Base-by-base conservation (phyloP, 371 early-diverging fungal species). In the Syncephalastrum contaminatum region DNA sequence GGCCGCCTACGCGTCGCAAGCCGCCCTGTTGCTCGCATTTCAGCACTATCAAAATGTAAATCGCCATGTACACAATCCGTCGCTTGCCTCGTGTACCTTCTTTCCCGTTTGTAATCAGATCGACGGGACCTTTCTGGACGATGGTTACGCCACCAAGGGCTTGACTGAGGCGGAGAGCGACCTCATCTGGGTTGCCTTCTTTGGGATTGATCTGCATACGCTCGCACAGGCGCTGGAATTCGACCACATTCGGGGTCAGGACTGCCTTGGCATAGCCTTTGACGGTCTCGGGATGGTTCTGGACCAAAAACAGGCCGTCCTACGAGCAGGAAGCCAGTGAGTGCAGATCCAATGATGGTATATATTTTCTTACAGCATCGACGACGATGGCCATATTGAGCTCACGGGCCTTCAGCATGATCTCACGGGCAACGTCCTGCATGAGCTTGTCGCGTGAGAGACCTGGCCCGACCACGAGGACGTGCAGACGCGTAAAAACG, bases 1-100 rank as follows among this genome's bases (percentile, higher is more conserved):
- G 99, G 6, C 99, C 99, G 14, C 99, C 98, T 64, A 95, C 94
- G n/a, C 99, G 80, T 57, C 96, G 89, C 27, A 88, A 69, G 3
- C 93, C 89, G 16, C 93, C 93, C 18, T 73, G 64, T 19, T 68
- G 77, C 50, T 83, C 82, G 53, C 92, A 91, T 40, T 67, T 27
- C 39, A 86, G 62, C 7, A 86, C 84, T 81, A 52, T 24, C 41
- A 25, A 27, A 47, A 58, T 16, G 24, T 5, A 47, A 46, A 21
- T 45, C 62, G 20, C 14, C 13, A 36, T 43, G 10, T 40, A 62
- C 43, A 27, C 16, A 25, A 21, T 16, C 21, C 20, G 52, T 48
- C 56, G 52, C 57, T 27, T 15, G 39, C 39, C 24, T 13, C 15
- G 15, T 73, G 61, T 74, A 88, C 92, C 73, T 19, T 66, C 60